Percentiles rank a stretch among this genome's conserved stretches.
These are phyloP conservation scores for Suhomyces bolitotheri DNA, from an alignment of 1,139 yeast species.

Conservation along the genomic window DNA sequence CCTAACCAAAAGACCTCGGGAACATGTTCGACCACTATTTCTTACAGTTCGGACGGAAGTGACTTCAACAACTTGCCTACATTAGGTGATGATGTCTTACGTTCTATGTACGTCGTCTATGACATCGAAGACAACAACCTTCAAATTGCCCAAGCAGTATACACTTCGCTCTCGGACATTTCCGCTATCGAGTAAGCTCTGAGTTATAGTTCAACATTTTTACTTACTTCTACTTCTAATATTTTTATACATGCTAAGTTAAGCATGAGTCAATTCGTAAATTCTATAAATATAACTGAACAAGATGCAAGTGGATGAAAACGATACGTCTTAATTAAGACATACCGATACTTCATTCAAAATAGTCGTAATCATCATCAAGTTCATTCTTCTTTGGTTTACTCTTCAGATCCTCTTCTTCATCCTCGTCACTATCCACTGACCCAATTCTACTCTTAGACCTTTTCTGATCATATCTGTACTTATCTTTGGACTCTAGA, in stretches of 20 bases:
- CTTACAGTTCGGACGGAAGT: conserved; percentile 1
- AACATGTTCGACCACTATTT: not conserved
- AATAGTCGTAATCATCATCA: conserved; percentile 9
- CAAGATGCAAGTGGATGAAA: conserved; percentile 2
- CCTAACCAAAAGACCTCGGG: conserved; percentile 1
- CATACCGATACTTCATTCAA: conserved; percentile 1
- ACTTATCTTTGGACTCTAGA: conserved; percentile 38
- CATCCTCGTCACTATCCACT: conserved; percentile 10
- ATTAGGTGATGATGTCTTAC: conserved; percentile 23
- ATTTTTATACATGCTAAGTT: not conserved
- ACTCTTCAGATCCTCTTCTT: not conserved
- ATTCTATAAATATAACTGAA: not conserved
- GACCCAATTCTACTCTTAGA: conserved; percentile 1
- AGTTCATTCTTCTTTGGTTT: not conserved
- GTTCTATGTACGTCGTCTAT: conserved; percentile 25
- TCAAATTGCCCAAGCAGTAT: conserved; percentile 22
- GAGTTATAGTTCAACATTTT: too few species aligned
- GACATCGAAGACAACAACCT: conserved; percentile 21
- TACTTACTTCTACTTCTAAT: not conserved
- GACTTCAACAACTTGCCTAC: conserved; percentile 10
- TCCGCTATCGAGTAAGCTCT: not conserved
- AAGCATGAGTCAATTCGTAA: not conserved
- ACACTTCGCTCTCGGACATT: conserved; percentile 14
- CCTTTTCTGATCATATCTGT: conserved; percentile 10
- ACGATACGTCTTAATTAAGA: not conserved